Conservation (phyloP, 306 rosid genomes). For the Ceratonia siliqua region DNA sequence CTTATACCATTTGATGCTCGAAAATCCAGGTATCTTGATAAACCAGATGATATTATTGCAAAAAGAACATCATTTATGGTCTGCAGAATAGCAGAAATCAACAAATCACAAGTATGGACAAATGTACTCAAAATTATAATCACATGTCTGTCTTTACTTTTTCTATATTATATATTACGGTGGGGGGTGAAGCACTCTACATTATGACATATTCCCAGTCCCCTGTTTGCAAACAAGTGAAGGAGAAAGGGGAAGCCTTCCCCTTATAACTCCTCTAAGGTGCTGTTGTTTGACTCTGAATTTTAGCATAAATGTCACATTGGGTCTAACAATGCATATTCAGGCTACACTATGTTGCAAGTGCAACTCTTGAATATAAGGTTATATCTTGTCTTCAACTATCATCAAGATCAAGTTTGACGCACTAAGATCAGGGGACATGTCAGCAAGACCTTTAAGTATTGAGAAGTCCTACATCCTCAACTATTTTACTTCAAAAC, state of each 20-base stretch:
- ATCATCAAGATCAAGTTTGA: neutral
- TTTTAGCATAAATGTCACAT: neutral
- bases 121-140: neutral
- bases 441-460: neutral
- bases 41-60: slow-evolving; percentile 74
- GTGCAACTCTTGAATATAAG: neutral
- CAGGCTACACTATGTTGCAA: neutral
- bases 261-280: neutral
- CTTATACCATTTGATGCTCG: slow-evolving; percentile 66
- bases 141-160: neutral
- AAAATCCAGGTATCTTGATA: slow-evolving; percentile 72
- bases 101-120: neutral
- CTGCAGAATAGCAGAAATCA: slow-evolving; percentile 50
- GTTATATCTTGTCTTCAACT: neutral
- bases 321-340: neutral
- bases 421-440: neutral
- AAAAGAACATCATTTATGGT: slow-evolving; percentile 87
- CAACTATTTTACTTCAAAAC: neutral
- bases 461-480: neutral
- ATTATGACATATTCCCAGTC: neutral
- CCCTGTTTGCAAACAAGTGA: neutral
- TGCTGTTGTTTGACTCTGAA: neutral
- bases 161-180: neutral
- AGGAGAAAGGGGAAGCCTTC: neutral
- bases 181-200: neutral